Base-by-base conservation (phyloP, 192 early-diverging fungal species). In the Allomyces macrogynus region DNA sequence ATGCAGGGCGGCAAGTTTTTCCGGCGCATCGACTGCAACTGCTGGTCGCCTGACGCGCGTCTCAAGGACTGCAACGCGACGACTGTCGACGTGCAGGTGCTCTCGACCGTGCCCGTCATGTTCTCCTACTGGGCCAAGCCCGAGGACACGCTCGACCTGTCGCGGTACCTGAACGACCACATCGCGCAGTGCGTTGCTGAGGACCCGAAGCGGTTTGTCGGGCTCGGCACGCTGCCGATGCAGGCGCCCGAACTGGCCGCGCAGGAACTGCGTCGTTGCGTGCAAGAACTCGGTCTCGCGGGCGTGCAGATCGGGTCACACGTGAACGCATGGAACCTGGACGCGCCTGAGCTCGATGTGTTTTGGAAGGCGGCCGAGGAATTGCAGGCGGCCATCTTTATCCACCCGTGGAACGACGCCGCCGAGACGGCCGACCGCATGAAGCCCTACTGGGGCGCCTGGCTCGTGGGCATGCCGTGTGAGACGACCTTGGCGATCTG, bases 331-430 rank as follows among this genome's bases (percentile, higher is more conserved):
- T 85, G 84, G 84, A 85, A 85, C 69, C 68, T 85, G 61, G 84
- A 84, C 64, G 82, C 84, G 4, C 82, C 81, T 16, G 84, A 85
- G 64, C 69, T 85, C 54, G 80, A 85, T 62, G 76, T 75, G 12
- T 71, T 85, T 60, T 85, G 84, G 84, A 68, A 72, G 69, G 82
- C 84, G 23, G 83, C 81, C 61, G 84, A 85, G 66, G 82, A 83
- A 67, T 70, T 84, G 24, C 77, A 83, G 65, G 74, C 70, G 22
- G 76, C 75, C 18, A 72, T 85, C 27, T 85, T 85, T 78, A 72
- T 85, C 24, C 82, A 85, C 65, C 82, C 84, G 20, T 85, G 84
- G 84, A 82, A 83, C 64, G 84, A 81, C 77, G 75, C 79, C 54
- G 70, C 70, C 64, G 80, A 80, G 63, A 22, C 61, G 54, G 0